A percentile compares a stretch with the other conserved stretches of the same genome.
These are phyloP conservation scores for Echeveria elegans DNA, from an alignment of 164 flowering plant species.

Conservation along the genomic window DNA sequence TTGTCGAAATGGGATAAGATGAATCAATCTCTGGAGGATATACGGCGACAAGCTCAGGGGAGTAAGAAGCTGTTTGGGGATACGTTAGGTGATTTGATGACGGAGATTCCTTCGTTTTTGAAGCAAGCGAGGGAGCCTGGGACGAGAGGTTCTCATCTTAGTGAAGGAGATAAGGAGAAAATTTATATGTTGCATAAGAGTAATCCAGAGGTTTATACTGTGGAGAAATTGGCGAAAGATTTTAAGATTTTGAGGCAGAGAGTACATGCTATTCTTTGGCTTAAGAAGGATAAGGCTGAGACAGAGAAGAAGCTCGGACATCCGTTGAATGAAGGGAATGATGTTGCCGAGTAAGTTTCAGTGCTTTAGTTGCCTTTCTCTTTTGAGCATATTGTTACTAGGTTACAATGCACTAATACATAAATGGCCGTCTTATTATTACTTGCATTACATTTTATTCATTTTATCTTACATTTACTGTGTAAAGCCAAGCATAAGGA, in stretches of 20 bases:
- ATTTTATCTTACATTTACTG: no score
- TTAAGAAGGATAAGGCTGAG: conserved; percentile 79
- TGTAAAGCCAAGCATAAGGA: background rate
- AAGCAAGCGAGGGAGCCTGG: conserved; percentile 87
- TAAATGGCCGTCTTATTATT: no score
- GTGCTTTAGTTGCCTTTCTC: no score
- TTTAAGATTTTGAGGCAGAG: conserved; percentile 88
- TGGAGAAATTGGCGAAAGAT: conserved; percentile 81
- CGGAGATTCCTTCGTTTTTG: conserved; percentile 36
- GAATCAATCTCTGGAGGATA: conserved; percentile 25
- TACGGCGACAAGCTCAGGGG: conserved; percentile 23
- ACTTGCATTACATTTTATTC: background rate
- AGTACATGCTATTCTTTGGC: conserved; percentile 89
- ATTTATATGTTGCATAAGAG: conserved; percentile 75
- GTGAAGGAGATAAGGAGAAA: conserved; percentile 83
- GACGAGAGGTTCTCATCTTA: conserved; percentile 67
- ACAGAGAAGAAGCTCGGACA: conserved; percentile 81
- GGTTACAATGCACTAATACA: background rate
- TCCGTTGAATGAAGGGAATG: conserved; percentile 49
- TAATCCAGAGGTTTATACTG: conserved; percentile 72
- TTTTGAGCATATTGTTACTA: no score
- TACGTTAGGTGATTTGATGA: conserved; percentile 41
- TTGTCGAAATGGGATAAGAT: conserved; percentile 12
- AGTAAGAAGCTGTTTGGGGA: conserved; percentile 32
- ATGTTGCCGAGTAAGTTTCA: background rate